Conservation (phyloP, 441 rosid genomes). For the Pelargonium citronellum region DNA sequence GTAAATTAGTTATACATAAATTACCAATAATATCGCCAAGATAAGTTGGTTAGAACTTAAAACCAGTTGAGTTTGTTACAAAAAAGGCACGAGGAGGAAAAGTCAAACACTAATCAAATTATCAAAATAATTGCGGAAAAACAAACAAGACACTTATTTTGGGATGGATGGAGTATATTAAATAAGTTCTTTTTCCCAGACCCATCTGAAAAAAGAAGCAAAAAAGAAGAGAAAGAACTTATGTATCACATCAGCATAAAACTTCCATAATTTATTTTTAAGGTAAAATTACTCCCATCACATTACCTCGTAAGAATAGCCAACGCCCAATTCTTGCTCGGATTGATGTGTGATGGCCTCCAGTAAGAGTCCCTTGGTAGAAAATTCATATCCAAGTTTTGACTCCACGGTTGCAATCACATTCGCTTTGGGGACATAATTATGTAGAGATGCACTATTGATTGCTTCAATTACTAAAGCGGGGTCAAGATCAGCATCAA, state of each 20-base stretch:
- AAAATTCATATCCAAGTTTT: conserved; percentile 58
- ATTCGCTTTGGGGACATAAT: conserved; percentile 37
- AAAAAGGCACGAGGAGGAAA: too few species aligned
- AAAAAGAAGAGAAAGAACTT: too few species aligned
- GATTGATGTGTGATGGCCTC: conserved; percentile 83
- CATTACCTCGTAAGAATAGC: conserved; percentile 66
- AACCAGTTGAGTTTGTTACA: too few species aligned
- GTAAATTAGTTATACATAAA: too few species aligned
- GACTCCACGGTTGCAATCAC: conserved; percentile 52
- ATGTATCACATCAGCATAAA: conserved; percentile 1
- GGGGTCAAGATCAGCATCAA: conserved; percentile 47
- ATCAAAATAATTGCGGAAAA: too few species aligned
- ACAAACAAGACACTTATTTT: background rate
- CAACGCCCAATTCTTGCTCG: conserved; percentile 37
- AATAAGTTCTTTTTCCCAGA: too few species aligned
- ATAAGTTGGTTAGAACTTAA: too few species aligned
- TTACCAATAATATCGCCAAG: too few species aligned
- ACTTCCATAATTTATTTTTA: background rate
- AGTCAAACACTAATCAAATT: too few species aligned
- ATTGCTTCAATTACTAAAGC: conserved; percentile 43
- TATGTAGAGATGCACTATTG: conserved; percentile 36
- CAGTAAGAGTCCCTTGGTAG: conserved; percentile 61
- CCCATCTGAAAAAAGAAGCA: too few species aligned
- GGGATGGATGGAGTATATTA: background rate
- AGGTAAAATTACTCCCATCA: too few species aligned